Conservation (phyloP, 176 grass and related monocot species). For the Echinochloa phyllopogon region DNA sequence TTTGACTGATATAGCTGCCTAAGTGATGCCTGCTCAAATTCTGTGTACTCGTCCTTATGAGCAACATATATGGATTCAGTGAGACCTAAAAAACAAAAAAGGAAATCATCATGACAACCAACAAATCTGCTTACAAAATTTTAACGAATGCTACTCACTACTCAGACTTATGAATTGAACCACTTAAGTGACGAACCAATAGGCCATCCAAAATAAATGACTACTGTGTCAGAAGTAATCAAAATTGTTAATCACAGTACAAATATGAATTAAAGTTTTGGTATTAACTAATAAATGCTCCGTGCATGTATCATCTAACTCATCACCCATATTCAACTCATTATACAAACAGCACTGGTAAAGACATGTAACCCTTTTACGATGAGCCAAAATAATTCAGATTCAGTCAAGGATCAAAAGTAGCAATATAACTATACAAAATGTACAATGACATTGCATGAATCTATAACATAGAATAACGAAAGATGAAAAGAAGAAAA, state of each 20-base stretch:
- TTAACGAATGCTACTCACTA: not conserved
- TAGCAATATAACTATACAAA: not conserved
- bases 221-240: conserved; percentile 6
- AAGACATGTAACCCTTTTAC: not conserved
- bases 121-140: conserved; percentile 24
- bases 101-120: conserved; percentile 11
- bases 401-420: not conserved
- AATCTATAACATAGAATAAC: conserved; percentile 4
- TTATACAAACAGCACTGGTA: not conserved
- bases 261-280: not conserved
- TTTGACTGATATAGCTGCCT: conserved; percentile 84
- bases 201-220: conserved; percentile 30
- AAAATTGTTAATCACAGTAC: not conserved
- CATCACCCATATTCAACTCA: not conserved
- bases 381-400: not conserved
- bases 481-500: conserved; percentile 21
- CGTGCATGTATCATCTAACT: conserved; percentile 13
- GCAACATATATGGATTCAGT: conserved; percentile 88
- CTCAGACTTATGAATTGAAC: not conserved
- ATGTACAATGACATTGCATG: not conserved
- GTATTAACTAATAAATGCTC: not conserved
- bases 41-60: conserved; percentile 94
- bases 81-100: conserved; percentile 63
- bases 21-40: conserved; percentile 96
- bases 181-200: conserved; percentile 21